A percentile compares a stretch with the other conserved stretches of the same genome.
Conservation (phyloP, 2,329 filamentous ascomycete genomes). For the Geosmithia putterillii region DNA sequence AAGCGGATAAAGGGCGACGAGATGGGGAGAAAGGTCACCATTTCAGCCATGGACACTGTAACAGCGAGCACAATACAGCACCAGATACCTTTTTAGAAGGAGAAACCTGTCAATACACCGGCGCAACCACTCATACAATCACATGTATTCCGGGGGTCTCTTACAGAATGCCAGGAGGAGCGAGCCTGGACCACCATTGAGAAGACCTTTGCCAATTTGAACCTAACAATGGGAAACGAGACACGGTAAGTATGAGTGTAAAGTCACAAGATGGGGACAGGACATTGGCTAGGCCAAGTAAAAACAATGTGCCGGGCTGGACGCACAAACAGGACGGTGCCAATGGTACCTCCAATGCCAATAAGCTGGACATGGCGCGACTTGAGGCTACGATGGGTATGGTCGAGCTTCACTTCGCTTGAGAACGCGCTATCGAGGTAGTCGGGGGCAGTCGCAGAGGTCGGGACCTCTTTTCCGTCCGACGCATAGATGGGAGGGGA, state of each 20-base stretch:
- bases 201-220: constrained; percentile 44
- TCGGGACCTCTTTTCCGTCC: constrained; percentile 4
- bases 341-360: constrained; percentile 53
- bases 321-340: constrained; percentile 44
- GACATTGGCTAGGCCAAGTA: neutral
- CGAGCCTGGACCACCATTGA: constrained; percentile 46
- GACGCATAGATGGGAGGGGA: constrained; percentile 1
- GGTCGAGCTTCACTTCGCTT: neutral
- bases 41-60: constrained; percentile 55
- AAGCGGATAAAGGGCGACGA: constrained; percentile 71
- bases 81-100: constrained; percentile 31
- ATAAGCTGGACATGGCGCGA: constrained; percentile 46
- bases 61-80: constrained; percentile 48
- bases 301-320: neutral
- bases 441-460: neutral
- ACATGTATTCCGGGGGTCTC: neutral
- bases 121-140: neutral
- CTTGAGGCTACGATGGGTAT: constrained; percentile 41
- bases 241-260: neutral
- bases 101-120: neutral
- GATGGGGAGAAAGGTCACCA: constrained; percentile 67
- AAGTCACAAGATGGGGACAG: neutral
- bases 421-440: neutral
- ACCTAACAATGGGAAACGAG: constrained; percentile 17
- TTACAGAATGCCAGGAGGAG: constrained; percentile 41